Evolutionary conservation across 1,284 basidiomycete genomes (phyloP).

Genomic region (Fomitopsis pinicola): DNA sequence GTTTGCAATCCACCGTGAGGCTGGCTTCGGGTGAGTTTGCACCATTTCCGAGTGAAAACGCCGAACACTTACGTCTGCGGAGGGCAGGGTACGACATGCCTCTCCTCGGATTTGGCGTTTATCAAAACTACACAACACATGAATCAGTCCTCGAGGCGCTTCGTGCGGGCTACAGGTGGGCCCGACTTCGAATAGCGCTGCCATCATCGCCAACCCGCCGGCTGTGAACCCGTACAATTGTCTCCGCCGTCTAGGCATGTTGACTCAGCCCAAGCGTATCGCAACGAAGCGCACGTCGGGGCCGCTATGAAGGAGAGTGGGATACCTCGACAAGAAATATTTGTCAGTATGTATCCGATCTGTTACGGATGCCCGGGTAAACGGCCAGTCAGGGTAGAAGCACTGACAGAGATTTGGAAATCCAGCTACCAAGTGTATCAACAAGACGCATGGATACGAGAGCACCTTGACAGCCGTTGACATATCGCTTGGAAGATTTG

Average conservation of each 20-base stretch:
- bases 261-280: slow-evolving; percentile 71
- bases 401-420: background rate
- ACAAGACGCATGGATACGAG: slow-evolving; percentile 25
- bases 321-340: slow-evolving; percentile 54
- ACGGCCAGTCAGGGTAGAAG: background rate
- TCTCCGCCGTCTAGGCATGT: slow-evolving; percentile 41
- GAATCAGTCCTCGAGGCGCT: slow-evolving; percentile 66
- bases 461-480: slow-evolving; percentile 22
- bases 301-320: slow-evolving; percentile 52
- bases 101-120: slow-evolving; percentile 78
- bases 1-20: slow-evolving; percentile 7
- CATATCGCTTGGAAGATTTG: slow-evolving; percentile 17
- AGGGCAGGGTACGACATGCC: slow-evolving; percentile 56
- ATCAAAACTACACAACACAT: slow-evolving; percentile 60
- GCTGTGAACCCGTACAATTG: background rate
- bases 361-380: background rate
- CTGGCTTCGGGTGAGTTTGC: slow-evolving; percentile 12
- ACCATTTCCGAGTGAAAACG: background rate
- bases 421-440: slow-evolving; percentile 22
- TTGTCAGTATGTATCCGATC: slow-evolving; percentile 52
- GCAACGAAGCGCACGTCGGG: slow-evolving; percentile 69
- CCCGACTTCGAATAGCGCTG: background rate
- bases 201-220: background rate
- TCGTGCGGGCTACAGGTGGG: slow-evolving; percentile 55
- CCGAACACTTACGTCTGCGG: background rate